These are phyloP conservation scores for Moricandia arvensis DNA, from an alignment of 345 rosid genomes.

Conservation along the genomic window DNA sequence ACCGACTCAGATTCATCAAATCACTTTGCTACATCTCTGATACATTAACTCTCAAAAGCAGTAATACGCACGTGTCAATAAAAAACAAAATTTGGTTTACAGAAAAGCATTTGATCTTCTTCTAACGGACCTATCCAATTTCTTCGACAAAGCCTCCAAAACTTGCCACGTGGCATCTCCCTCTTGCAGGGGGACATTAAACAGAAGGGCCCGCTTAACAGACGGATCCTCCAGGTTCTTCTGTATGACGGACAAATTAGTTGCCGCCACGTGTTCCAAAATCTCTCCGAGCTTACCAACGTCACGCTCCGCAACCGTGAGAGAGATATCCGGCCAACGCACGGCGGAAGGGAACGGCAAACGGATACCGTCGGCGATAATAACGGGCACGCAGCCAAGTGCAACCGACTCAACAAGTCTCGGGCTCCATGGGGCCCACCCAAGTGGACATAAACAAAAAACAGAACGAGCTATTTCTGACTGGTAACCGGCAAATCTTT, in stretches of 20 bases:
- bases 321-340: conserved; percentile 75
- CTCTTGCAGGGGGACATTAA: conserved; percentile 44
- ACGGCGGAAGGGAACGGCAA: conserved; percentile 67
- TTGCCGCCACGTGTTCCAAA: conserved; percentile 71
- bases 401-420: conserved; percentile 84
- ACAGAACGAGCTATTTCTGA: conserved; percentile 79
- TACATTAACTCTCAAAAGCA: neutral
- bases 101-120: conserved; percentile 28
- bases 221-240: conserved; percentile 55
- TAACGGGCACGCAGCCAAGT: conserved; percentile 86
- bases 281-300: conserved; percentile 54
- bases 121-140: conserved; percentile 51
- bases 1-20: conserved; percentile 53
- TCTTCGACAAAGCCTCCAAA: conserved; percentile 47
- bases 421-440: conserved; percentile 99
- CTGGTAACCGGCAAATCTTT: conserved; percentile 77
- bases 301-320: conserved; percentile 83
- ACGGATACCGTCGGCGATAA: conserved; percentile 84
- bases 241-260: conserved; percentile 72
- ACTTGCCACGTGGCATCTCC: conserved; percentile 97
- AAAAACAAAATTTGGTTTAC: conserved; percentile 30
- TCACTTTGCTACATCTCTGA: neutral
- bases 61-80: conserved; percentile 27
- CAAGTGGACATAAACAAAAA: conserved; percentile 85
- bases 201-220: conserved; percentile 60